Evolutionary conservation across 2,329 filamentous ascomycete species (phyloP).

Genomic region (Penicillium janthinellum): DNA sequence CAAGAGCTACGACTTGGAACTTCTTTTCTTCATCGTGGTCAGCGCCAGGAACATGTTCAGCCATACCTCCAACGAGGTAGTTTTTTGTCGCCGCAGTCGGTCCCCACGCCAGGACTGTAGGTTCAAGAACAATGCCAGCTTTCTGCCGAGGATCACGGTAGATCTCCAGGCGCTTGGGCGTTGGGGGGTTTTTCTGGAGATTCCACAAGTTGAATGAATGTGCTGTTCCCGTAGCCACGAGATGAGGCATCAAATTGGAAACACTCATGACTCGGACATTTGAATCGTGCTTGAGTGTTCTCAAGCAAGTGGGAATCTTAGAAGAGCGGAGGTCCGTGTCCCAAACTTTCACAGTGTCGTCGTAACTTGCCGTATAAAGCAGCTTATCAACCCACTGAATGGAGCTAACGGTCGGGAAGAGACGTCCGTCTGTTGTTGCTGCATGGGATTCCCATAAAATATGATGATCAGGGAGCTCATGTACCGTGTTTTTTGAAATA

Average conservation of each 20-base stretch:
- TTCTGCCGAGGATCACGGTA: constrained; percentile 24
- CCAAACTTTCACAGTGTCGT: constrained; percentile 61
- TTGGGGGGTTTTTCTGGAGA: constrained; percentile 27
- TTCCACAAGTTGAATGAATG: constrained; percentile 43
- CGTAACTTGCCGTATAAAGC: constrained; percentile 59
- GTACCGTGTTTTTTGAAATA: constrained; percentile 42
- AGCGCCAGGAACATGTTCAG: constrained; percentile 40
- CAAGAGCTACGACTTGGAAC: constrained; percentile 40
- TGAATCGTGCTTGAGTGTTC: constrained; percentile 48
- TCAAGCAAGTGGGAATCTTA: constrained; percentile 29
- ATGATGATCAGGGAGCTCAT: constrained; percentile 58
- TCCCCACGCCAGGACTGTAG: constrained; percentile 55
- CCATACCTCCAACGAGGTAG: constrained; percentile 59
- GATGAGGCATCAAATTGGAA: constrained; percentile 38
- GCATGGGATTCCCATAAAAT: constrained; percentile 38
- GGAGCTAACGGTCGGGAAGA: constrained; percentile 60
- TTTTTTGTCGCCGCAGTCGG: constrained; percentile 37
- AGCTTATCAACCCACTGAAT: constrained; percentile 54
- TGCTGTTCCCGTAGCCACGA: constrained; percentile 53
- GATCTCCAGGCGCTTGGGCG: constrained; percentile 33
- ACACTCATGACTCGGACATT: constrained; percentile 56
- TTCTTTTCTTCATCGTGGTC: constrained; percentile 5
- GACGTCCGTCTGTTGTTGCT: constrained; percentile 49
- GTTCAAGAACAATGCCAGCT: constrained; percentile 40
- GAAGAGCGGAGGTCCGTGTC: constrained; percentile 31